Percentiles rank a stretch among this genome's conserved stretches.
phyloP scores from a whole-genome alignment of 1,139 yeast genomes.

The Diutina rugosa region DNA sequence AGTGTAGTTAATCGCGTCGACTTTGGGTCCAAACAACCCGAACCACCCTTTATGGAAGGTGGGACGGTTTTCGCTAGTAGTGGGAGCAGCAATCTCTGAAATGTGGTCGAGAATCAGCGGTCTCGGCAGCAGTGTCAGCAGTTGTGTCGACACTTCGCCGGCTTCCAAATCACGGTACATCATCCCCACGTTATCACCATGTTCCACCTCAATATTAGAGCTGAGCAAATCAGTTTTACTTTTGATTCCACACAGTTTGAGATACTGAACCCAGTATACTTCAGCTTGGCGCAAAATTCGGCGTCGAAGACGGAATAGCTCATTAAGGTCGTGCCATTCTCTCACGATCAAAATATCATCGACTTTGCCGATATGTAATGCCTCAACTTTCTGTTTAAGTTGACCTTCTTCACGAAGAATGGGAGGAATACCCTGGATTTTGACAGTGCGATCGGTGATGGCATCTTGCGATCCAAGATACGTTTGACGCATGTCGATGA shows the following conservation, averaged over 20 bases:
- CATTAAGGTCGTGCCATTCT: constrained; percentile 70
- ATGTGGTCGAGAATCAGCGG: neutral
- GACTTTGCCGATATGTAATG: constrained; percentile 69
- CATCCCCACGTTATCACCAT: neutral
- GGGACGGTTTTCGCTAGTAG: constrained; percentile 27
- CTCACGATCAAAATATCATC: constrained; percentile 65
- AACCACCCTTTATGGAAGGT: constrained; percentile 34
- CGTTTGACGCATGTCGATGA: constrained; percentile 66
- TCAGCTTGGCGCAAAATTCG: constrained; percentile 47
- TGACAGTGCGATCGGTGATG: constrained; percentile 82
- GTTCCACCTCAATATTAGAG: neutral
- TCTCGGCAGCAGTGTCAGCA: neutral
- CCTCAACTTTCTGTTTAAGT: constrained; percentile 62
- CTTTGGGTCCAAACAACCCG: constrained; percentile 42
- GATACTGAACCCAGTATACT: constrained; percentile 64
- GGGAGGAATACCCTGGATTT: constrained; percentile 86
- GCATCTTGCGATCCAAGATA: constrained; percentile 83
- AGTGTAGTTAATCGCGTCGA: constrained; percentile 56
- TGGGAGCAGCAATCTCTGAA: neutral
- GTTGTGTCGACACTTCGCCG: neutral
- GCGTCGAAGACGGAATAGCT: constrained; percentile 47
- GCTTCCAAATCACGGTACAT: neutral
- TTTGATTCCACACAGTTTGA: constrained; percentile 26
- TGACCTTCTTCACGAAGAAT: constrained; percentile 58
- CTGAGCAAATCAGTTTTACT: constrained; percentile 18